Evolutionary conservation across 2,329 filamentous ascomycete species (phyloP).

Genomic region (Chaetomium strumarium): DNA sequence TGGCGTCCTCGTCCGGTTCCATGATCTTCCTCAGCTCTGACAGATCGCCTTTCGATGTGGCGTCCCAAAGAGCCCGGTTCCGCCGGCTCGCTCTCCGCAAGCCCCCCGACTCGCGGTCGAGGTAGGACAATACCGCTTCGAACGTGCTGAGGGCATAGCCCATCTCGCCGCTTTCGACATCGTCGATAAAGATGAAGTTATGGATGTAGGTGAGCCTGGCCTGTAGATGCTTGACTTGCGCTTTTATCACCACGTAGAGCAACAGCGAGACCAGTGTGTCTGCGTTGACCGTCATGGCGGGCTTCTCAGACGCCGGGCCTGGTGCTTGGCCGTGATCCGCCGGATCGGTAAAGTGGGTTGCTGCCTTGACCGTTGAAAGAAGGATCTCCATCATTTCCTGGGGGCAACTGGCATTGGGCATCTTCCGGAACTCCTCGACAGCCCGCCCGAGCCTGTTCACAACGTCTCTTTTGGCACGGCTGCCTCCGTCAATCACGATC

Average conservation of each 20-base stretch:
- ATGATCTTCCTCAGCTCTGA: conserved; percentile 71
- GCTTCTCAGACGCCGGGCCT: conserved; percentile 43
- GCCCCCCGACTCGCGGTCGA: conserved; percentile 73
- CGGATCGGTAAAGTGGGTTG: conserved; percentile 61
- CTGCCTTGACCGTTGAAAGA: conserved; percentile 72
- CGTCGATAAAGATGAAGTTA: conserved; percentile 95
- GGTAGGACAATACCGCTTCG: conserved; percentile 86
- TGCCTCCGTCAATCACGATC: conserved; percentile 74
- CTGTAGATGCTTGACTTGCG: conserved; percentile 80
- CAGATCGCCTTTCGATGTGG: conserved; percentile 70
- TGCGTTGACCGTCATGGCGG: conserved; percentile 63
- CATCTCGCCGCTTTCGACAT: conserved; percentile 93
- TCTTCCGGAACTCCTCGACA: conserved; percentile 84
- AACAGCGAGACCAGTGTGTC: conserved; percentile 90
- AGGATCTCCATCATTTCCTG: conserved; percentile 85
- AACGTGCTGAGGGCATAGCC: conserved; percentile 95
- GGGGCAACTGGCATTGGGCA: conserved; percentile 68
- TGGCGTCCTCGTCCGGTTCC: conserved; percentile 57
- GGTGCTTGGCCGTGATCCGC: conserved; percentile 29
- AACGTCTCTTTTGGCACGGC: conserved; percentile 73
- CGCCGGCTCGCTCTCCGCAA: conserved; percentile 78
- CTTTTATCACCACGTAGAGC: conserved; percentile 85
- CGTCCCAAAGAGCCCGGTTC: conserved; percentile 85
- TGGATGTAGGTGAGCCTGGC: conserved; percentile 91
- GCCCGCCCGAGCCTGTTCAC: conserved; percentile 69